Percentiles rank a stretch among this genome's conserved stretches.
These are phyloP conservation scores for Athelia psychrophila DNA, from an alignment of 1,284 basidiomycete genomes.

Conservation along the genomic window DNA sequence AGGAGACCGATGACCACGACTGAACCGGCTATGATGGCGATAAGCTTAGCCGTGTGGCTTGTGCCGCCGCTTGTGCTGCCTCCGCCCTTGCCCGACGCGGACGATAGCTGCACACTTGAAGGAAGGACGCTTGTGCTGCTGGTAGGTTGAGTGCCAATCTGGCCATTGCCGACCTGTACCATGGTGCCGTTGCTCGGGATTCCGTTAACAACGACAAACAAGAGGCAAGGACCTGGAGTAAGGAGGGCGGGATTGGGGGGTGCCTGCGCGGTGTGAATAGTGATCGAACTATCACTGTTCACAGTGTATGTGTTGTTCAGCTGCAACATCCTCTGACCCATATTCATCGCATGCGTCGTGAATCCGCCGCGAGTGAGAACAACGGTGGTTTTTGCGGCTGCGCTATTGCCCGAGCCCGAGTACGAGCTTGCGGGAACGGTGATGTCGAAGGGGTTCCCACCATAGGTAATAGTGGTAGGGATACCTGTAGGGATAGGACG, in stretches of 20 bases:
- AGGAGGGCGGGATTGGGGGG: slow-evolving; percentile 83
- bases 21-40: slow-evolving; percentile 19
- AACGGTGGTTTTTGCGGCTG: slow-evolving; percentile 77
- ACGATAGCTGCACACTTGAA: slow-evolving; percentile 37
- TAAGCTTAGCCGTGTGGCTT: slow-evolving; percentile 15
- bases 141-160: slow-evolving; percentile 66
- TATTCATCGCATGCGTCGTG: slow-evolving; percentile 95
- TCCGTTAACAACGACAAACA: slow-evolving; percentile 81
- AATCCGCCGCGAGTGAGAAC: slow-evolving; percentile 86
- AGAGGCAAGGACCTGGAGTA: slow-evolving; percentile 81
- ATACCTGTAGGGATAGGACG: too few species aligned
- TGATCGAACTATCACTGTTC: slow-evolving; percentile 68
- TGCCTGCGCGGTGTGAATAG: slow-evolving; percentile 75
- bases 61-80: slow-evolving; percentile 8
- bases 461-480: too few species aligned
- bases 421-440: slow-evolving; percentile 59
- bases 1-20: slow-evolving; percentile 21
- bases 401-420: slow-evolving; percentile 64
- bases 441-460: too few species aligned
- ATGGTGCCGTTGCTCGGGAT: slow-evolving; percentile 79
- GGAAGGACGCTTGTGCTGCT: slow-evolving; percentile 50
- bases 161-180: slow-evolving; percentile 79
- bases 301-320: slow-evolving; percentile 84
- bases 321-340: slow-evolving; percentile 80
- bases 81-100: slow-evolving; percentile 36